phyloP scores from a whole-genome alignment of 768 basidiomycete species.

The Suillus hirtellus region DNA sequence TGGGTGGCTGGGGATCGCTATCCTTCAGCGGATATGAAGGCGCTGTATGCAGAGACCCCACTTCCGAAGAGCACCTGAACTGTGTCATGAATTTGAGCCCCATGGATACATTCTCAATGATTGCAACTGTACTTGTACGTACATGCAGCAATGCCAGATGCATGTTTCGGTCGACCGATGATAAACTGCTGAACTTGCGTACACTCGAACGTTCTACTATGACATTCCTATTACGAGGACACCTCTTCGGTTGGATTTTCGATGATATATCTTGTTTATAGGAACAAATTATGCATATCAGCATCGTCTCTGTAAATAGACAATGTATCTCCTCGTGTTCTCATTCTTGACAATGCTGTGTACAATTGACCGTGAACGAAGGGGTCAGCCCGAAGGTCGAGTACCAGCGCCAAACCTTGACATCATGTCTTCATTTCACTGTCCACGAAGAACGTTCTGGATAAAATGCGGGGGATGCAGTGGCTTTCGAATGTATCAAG shows the following conservation, averaged over 20 bases:
- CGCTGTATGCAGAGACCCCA: conserved; percentile 26
- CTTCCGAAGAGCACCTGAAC: conserved; percentile 2
- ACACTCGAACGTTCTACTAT: too few species aligned
- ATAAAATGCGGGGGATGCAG: background rate
- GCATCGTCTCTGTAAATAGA: too few species aligned
- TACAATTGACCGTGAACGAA: background rate
- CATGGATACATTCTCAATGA: background rate
- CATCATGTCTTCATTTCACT: background rate
- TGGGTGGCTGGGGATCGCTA: conserved; percentile 30
- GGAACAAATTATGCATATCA: too few species aligned
- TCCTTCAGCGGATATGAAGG: conserved; percentile 5
- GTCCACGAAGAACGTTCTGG: too few species aligned
- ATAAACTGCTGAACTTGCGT: background rate
- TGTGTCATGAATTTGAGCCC: background rate
- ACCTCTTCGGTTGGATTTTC: too few species aligned
- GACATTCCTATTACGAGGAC: too few species aligned
- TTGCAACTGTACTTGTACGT: background rate
- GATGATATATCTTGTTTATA: too few species aligned
- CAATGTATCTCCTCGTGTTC: too few species aligned
- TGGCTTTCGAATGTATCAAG: too few species aligned
- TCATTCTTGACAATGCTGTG: too few species aligned
- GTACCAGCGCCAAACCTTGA: background rate
- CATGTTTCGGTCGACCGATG: background rate
- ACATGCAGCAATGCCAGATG: background rate
- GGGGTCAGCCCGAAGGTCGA: too few species aligned